Base-by-base conservation (phyloP, 208 protist genomes). In the Porcisia deanei region DNA sequence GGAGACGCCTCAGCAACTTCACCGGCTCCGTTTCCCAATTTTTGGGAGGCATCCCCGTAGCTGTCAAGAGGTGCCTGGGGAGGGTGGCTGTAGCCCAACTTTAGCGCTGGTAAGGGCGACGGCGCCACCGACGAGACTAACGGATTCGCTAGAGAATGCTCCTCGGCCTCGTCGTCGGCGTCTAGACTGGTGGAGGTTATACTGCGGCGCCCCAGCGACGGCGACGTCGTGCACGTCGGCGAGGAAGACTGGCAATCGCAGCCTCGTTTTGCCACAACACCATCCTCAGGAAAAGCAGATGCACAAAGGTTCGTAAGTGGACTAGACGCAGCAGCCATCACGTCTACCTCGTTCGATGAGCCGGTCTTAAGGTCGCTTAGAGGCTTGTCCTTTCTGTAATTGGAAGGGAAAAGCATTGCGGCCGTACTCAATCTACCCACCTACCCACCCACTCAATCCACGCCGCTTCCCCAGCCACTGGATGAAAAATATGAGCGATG, bases 161-260 rank as follows among this genome's bases (percentile, higher is more conserved):
- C 58, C 30, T 82, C 77, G 20, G 72, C 77, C 66, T 82, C 77
- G 67, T 82, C 77, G 52, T 77, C 77, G 3, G 77, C 77, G 58
- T 82, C 77, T n/a, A 82, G 43, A 58, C 77, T 82, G 41, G 71
- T 77, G 7, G 72, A 65, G 47, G 45, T 71, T 45, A 47, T 18
- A 22, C 77, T 77, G 30, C 61, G 57, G 18, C 39, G 30, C 2
- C 71, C 59, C 16, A 43, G 65, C 57, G 72, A 82, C 22, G 49
- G 72, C 3, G 71, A 75, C n/a, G 71, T 25, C 1, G 66, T 39
- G 37, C 20, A 37, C 41, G 52, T 57, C 30, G 61, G 30, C 7
- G 49, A 76, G 2, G 68, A 60, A 9, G 52, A 58, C 18, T 59
- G 53, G 52, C 53, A n/a, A 45, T 61, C 53, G 47, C 47, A 60